phyloP scores from a whole-genome alignment of 2,329 filamentous ascomycete species.

The Harringtonia lauricola region DNA sequence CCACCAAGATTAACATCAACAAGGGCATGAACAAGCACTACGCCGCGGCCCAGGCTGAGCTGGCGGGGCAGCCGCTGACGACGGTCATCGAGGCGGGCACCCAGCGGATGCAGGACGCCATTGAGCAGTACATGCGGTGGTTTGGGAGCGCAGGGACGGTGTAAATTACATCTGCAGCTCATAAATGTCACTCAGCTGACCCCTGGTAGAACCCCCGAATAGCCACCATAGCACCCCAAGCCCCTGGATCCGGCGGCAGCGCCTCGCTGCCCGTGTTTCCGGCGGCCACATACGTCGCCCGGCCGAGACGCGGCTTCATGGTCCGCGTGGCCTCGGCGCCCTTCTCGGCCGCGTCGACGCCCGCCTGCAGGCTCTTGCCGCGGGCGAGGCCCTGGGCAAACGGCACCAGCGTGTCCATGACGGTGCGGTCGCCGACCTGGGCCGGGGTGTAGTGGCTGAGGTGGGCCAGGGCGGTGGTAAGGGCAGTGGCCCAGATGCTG shows the following conservation, averaged over 20 bases:
- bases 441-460: conserved; percentile 42
- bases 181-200: too few relatives aligned
- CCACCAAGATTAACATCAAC: conserved; percentile 40
- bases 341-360: conserved; percentile 45
- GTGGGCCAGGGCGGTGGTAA: conserved; percentile 31
- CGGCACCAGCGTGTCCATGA: conserved; percentile 46
- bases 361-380: conserved; percentile 38
- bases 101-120: conserved; percentile 33
- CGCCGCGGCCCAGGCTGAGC: conserved; percentile 30
- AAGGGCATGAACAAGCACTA: conserved; percentile 40
- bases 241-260: conserved; percentile 57
- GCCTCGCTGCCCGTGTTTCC: conserved; percentile 33
- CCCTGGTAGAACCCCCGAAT: conserved; percentile 27
- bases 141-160: conserved; percentile 35
- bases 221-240: conserved; percentile 54
- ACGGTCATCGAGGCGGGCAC: conserved; percentile 36
- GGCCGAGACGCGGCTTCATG: conserved; percentile 53
- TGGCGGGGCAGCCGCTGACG: conserved; percentile 33
- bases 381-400: conserved; percentile 35
- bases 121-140: conserved; percentile 34
- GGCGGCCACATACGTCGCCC: conserved; percentile 57
- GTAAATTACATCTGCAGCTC: conserved; percentile 10
- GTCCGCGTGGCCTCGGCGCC: conserved; percentile 53
- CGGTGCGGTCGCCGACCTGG: conserved; percentile 42
- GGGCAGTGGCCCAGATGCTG: conserved; percentile 29